A percentile compares a stretch with the other conserved stretches of the same genome.
phyloP scores from a whole-genome alignment of 208 protist genomes.

The Leishmania mexicana region DNA sequence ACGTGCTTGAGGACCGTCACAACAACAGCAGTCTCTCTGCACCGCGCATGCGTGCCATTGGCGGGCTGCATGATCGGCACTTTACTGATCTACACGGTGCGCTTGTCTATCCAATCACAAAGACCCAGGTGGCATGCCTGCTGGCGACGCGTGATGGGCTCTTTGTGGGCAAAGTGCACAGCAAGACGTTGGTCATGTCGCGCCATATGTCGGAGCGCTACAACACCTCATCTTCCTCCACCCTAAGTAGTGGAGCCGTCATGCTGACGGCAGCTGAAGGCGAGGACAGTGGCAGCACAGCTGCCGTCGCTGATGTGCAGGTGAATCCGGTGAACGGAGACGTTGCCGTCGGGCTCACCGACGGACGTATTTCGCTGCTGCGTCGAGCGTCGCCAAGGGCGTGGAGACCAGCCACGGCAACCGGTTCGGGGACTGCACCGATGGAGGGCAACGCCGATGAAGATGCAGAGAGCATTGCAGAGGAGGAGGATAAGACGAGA shows the following conservation, averaged over 20 bases:
- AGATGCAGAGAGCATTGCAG: neutral
- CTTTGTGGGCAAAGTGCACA: conserved; percentile 58
- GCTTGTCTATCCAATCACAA: conserved; percentile 39
- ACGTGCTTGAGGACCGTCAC: conserved; percentile 8
- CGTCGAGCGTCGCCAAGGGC: conserved; percentile 26
- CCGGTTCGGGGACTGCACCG: neutral
- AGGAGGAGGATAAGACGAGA: conserved; percentile 12
- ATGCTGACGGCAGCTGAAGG: neutral
- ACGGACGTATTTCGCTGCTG: conserved; percentile 62
- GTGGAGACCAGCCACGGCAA: neutral
- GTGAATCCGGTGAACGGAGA: conserved; percentile 61
- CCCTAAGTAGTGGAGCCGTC: neutral
- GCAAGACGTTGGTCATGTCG: conserved; percentile 44
- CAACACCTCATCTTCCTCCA: neutral
- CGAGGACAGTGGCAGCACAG: neutral
- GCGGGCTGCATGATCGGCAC: conserved; percentile 36
- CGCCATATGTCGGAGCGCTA: conserved; percentile 53
- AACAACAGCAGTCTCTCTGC: neutral
- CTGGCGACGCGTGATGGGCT: conserved; percentile 38
- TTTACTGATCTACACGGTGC: conserved; percentile 46
- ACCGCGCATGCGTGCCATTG: conserved; percentile 33
- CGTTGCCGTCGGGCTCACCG: conserved; percentile 62
- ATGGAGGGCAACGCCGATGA: neutral
- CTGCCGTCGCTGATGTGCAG: conserved; percentile 37
- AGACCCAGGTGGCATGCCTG: conserved; percentile 42